phyloP scores from a whole-genome alignment of 2,329 filamentous ascomycete species.

The Fusarium scirpi region DNA sequence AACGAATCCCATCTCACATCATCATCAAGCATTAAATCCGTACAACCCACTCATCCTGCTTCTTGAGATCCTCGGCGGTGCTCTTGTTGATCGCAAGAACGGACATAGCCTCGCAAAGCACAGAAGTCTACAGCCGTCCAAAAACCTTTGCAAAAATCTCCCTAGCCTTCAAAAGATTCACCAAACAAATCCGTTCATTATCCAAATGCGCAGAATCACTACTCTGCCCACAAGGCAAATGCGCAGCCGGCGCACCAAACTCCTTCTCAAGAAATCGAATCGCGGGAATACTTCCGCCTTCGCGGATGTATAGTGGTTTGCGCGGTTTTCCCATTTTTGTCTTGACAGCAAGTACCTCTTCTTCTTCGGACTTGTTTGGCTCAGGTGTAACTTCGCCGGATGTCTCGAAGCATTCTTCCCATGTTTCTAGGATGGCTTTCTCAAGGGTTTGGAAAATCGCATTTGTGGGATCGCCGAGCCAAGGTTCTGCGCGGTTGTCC shows the following conservation, averaged over 20 bases:
- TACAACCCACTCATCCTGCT: too few relatives aligned
- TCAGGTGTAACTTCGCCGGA: constrained; percentile 29
- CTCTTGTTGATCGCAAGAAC: too few relatives aligned
- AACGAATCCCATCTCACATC: constrained; percentile 10
- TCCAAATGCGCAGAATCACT: constrained; percentile 95
- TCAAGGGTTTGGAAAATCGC: constrained; percentile 92
- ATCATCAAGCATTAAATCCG: neutral
- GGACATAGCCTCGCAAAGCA: too few relatives aligned
- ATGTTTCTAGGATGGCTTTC: constrained; percentile 84
- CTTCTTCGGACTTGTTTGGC: constrained; percentile 16
- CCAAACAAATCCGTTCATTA: constrained; percentile 89
- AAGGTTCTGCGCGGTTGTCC: constrained; percentile 94
- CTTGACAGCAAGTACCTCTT: too few relatives aligned
- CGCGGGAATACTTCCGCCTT: constrained; percentile 94
- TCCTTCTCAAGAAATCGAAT: constrained; percentile 96
- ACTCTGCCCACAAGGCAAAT: constrained; percentile 93
- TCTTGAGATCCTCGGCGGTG: too few relatives aligned
- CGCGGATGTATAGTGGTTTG: constrained; percentile 90
- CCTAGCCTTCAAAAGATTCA: constrained; percentile 90
- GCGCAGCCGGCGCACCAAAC: constrained; percentile 89
- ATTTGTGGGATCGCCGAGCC: constrained; percentile 92
- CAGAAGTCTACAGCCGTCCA: constrained; percentile 69
- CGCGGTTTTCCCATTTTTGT: constrained; percentile 52
- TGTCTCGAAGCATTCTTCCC: constrained; percentile 70
- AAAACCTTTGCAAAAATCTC: constrained; percentile 94